Evolutionary conservation across 768 basidiomycete species (phyloP).

Genomic region (Agaricus sinodeliciosus): DNA sequence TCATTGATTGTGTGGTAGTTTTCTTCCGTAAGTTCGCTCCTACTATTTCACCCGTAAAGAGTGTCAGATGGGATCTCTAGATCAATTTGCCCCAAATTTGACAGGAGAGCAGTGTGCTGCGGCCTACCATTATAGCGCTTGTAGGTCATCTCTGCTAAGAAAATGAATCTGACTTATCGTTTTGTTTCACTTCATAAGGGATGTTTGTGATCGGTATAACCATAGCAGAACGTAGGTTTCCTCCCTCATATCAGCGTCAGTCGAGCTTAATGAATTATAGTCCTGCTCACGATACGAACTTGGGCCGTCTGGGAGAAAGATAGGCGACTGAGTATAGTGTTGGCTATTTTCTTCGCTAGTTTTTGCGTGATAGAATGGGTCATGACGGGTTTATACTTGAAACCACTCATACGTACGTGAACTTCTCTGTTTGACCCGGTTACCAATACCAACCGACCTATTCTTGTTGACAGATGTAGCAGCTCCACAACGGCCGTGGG

Average conservation of each 20-base stretch:
- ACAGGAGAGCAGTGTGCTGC: conserved; percentile 1
- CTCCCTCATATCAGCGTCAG: neutral
- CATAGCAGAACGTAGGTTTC: conserved; percentile 5
- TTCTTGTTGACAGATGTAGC: neutral
- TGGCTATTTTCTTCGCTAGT: neutral
- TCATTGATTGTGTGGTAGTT: conserved; percentile 5
- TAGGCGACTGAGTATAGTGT: neutral
- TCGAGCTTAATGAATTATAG: neutral
- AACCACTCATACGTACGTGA: neutral
- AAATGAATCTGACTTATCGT: neutral
- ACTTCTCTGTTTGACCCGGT: neutral
- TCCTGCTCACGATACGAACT: conserved; percentile 10
- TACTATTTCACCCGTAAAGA: too few species aligned
- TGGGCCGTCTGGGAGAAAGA: conserved; percentile 14
- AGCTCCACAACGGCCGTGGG: neutral
- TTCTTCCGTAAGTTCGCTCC: conserved; percentile 1
- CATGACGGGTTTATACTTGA: neutral
- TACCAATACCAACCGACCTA: neutral
- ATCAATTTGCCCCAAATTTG: neutral
- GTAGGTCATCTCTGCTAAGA: neutral
- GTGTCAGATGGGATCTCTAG: neutral
- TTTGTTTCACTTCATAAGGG: neutral
- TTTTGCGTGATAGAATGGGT: neutral
- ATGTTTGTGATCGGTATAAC: conserved; percentile 5
- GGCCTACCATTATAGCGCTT: conserved; percentile 6